Conservation (phyloP, 441 rosid genomes). For the Brassica hybrid region DNA sequence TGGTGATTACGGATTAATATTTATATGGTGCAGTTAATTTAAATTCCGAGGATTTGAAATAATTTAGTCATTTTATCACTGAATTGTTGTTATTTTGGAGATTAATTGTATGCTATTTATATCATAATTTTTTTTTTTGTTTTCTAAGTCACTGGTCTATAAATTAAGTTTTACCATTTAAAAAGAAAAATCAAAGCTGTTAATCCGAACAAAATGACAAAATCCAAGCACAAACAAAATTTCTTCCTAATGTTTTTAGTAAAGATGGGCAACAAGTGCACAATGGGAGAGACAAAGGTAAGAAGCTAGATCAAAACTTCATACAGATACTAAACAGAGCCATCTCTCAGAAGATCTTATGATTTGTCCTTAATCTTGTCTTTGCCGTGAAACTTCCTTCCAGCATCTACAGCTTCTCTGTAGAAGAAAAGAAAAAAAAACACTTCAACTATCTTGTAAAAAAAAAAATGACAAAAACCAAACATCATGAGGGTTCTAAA, state of each 20-base stretch:
- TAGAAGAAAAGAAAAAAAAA: background rate
- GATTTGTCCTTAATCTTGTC: constrained; percentile 43
- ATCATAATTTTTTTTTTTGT: too few species aligned
- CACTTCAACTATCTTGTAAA: background rate
- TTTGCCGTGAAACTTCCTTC: constrained; percentile 69
- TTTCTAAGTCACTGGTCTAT: too few species aligned
- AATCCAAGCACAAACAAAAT: constrained; percentile 25
- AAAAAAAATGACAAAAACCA: background rate
- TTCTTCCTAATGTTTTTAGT: constrained; percentile 2
- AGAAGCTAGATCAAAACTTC: constrained; percentile 32
- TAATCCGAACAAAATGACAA: background rate
- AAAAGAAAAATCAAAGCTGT: constrained; percentile 1
- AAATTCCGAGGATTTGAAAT: too few species aligned
- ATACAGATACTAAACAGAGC: constrained; percentile 1
- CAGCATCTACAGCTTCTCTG: constrained; percentile 96
- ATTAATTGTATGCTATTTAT: too few species aligned
- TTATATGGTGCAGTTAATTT: too few species aligned
- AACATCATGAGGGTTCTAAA: background rate
- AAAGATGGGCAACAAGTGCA: background rate
- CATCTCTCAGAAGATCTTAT: constrained; percentile 25
- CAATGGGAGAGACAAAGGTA: constrained; percentile 12
- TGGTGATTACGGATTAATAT: too few species aligned
- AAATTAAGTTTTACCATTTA: too few species aligned
- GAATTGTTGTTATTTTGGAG: too few species aligned
- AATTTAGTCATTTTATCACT: too few species aligned